Percentiles rank a stretch among this genome's conserved stretches.
phyloP scores from a whole-genome alignment of 2,329 filamentous ascomycete species.

The Ophiosphaerella herpotricha region DNA sequence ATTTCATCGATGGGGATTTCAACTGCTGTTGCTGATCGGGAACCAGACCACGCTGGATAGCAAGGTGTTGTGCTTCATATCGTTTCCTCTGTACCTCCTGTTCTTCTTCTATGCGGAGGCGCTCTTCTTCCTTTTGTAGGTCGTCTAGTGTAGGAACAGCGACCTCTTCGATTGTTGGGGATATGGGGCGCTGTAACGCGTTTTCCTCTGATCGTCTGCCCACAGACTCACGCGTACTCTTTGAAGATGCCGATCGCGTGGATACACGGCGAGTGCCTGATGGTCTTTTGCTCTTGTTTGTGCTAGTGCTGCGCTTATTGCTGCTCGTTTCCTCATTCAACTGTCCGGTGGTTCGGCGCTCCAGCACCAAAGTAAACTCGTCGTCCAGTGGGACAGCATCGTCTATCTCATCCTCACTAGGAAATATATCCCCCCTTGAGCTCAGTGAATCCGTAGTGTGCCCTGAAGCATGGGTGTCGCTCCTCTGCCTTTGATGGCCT shows the following conservation, averaged over 20 bases:
- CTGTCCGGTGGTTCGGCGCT: slow-evolving; percentile 66
- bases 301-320: slow-evolving; percentile 61
- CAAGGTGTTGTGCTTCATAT: slow-evolving; percentile 60
- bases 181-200: slow-evolving; percentile 30
- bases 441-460: slow-evolving; percentile 84
- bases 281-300: slow-evolving; percentile 47
- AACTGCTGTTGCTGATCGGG: slow-evolving; percentile 29
- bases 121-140: slow-evolving; percentile 63
- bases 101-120: slow-evolving; percentile 60
- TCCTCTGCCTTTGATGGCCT: slow-evolving; percentile 64
- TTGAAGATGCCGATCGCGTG: slow-evolving; percentile 52
- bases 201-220: slow-evolving; percentile 20
- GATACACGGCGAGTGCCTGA: slow-evolving; percentile 55
- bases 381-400: slow-evolving; percentile 93
- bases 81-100: slow-evolving; percentile 58
- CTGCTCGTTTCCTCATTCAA: slow-evolving; percentile 72
- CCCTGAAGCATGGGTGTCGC: slow-evolving; percentile 77
- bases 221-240: slow-evolving; percentile 44
- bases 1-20: slow-evolving; percentile 12
- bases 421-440: slow-evolving; percentile 87
- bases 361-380: slow-evolving; percentile 84
- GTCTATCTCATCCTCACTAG: slow-evolving; percentile 83
- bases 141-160: slow-evolving; percentile 56
- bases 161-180: slow-evolving; percentile 33
- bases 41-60: slow-evolving; percentile 58